Percentiles rank a stretch among this genome's conserved stretches.
These are phyloP conservation scores for Hordeum vulgare DNA, from an alignment of 176 grass and related monocot genomes.

Conservation along the genomic window MorexV3_pseudomolecules_assembly NC_058522.1:31049845-31050344, in stretches of 20 bases:
- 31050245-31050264: neutral
- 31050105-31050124: constrained; percentile 3
- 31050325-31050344: constrained; percentile 34
- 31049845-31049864: constrained; percentile 39
- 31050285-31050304: neutral
- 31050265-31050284: neutral
- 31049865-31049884: constrained; percentile 45
- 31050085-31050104: constrained; percentile 59
- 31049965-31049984: constrained; percentile 43
- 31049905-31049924: constrained; percentile 78
- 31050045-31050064: constrained; percentile 39
- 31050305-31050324: neutral
- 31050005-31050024: constrained; percentile 72
- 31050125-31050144: constrained; percentile 26
- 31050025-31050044: neutral
- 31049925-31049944: constrained; percentile 31
- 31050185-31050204: neutral
- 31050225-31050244: constrained; percentile 31
- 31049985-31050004: constrained; percentile 43
- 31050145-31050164: constrained; percentile 56
- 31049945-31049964: constrained; percentile 48
- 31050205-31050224: constrained; percentile 45
- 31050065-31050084: neutral
- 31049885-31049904: constrained; percentile 35
- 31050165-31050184: constrained; percentile 8